These are phyloP conservation scores for Silene conica DNA, from an alignment of 148 eudicot genomes.

Conservation along the genomic window DNA sequence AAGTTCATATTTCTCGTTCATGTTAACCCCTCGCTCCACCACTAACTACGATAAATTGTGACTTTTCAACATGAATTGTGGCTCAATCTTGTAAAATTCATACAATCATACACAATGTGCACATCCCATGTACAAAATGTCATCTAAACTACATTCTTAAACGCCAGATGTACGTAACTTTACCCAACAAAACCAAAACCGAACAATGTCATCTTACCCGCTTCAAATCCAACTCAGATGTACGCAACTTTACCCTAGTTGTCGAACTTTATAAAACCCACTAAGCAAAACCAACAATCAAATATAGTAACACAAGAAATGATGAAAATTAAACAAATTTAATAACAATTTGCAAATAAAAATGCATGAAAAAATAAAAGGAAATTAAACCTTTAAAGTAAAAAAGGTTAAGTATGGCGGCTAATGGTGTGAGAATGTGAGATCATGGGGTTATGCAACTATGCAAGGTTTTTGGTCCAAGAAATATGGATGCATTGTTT, in stretches of 20 bases:
- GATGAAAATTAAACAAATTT: not conserved
- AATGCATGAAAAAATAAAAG: not conserved
- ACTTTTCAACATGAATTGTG: too few species aligned
- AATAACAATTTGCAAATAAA: not conserved
- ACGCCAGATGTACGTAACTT: not conserved
- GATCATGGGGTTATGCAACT: not conserved
- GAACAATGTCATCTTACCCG: too few species aligned
- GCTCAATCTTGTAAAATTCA: too few species aligned
- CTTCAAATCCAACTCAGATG: not conserved
- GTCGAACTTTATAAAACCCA: not conserved
- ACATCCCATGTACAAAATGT: too few species aligned
- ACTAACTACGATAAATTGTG: too few species aligned
- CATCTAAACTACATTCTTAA: too few species aligned
- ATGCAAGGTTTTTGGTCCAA: not conserved
- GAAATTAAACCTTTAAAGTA: too few species aligned
- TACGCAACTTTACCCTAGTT: not conserved
- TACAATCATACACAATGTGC: too few species aligned
- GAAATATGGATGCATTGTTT: not conserved
- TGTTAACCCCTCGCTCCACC: too few species aligned
- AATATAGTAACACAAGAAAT: not conserved
- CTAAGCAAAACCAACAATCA: not conserved
- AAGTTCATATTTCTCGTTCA: too few species aligned
- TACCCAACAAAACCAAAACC: not conserved
- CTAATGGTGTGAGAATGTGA: not conserved
- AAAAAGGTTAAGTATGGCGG: too few species aligned